Evolutionary conservation across 331 rosid genomes (phyloP).

Genomic region (Malus hybrid): DNA sequence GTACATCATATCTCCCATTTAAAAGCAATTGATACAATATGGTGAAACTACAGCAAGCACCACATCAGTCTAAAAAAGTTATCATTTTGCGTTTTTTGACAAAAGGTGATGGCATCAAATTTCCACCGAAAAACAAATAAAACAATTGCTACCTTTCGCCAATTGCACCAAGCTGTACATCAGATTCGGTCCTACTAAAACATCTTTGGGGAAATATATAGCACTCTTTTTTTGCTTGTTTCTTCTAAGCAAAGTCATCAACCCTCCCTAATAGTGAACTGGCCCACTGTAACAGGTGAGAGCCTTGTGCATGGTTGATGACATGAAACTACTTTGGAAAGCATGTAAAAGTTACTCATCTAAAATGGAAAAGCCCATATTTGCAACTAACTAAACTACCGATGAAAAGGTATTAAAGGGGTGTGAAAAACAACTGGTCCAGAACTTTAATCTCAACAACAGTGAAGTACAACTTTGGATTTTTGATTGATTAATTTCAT

Average conservation of each 20-base stretch:
- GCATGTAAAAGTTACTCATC: neutral
- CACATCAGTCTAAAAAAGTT: neutral
- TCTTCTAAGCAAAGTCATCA: neutral
- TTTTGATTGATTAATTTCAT: neutral
- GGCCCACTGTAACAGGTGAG: neutral
- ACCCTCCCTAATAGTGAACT: neutral
- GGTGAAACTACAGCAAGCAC: constrained; percentile 4
- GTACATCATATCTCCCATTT: neutral
- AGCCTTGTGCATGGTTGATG: neutral
- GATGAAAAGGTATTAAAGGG: neutral
- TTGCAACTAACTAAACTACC: neutral
- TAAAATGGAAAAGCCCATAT: neutral
- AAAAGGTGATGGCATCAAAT: neutral
- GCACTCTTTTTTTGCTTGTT: neutral
- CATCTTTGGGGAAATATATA: neutral
- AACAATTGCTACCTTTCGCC: neutral
- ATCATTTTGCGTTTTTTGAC: neutral
- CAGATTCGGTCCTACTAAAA: neutral
- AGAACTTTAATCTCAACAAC: neutral
- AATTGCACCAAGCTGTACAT: neutral
- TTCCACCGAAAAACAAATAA: neutral
- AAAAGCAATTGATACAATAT: neutral
- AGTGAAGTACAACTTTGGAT: neutral
- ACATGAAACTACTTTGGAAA: neutral
- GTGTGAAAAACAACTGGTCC: neutral